Evolutionary conservation across 306 rosid species (phyloP).

Genomic region (Inga laurina): DNA sequence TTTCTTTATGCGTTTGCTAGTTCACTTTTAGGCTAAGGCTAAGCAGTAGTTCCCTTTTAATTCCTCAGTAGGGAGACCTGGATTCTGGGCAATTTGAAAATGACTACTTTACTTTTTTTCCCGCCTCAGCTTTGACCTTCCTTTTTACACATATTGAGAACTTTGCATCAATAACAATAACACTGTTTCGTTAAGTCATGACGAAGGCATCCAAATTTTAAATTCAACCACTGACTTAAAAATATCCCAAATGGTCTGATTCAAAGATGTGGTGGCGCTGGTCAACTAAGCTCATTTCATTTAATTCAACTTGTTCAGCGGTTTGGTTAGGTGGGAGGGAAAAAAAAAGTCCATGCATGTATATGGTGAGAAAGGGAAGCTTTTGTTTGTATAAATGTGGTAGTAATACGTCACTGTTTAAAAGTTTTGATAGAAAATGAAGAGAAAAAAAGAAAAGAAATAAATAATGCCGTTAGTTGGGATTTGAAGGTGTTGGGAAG

Average conservation of each 20-base stretch:
- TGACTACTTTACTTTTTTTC: background rate
- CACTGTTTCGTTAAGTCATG: background rate
- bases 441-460: background rate
- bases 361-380: background rate
- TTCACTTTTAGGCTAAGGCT: background rate
- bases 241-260: background rate
- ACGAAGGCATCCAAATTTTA: background rate
- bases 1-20: background rate
- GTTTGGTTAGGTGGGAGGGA: background rate
- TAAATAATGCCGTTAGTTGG: background rate
- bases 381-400: background rate
- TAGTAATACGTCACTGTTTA: background rate
- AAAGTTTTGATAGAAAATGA: background rate
- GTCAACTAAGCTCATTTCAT: background rate
- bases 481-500: background rate
- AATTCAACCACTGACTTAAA: background rate
- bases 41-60: background rate
- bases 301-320: background rate
- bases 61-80: background rate
- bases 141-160: background rate
- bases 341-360: background rate
- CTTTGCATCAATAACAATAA: background rate
- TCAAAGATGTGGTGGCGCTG: background rate
- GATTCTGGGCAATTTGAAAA: slow-evolving; percentile 10
- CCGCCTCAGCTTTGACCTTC: background rate